A percentile compares a stretch with the other conserved stretches of the same genome.
These are phyloP conservation scores for Yarrowia hollandica DNA, from an alignment of 805 yeast genomes.

Conservation along the genomic window DNA sequence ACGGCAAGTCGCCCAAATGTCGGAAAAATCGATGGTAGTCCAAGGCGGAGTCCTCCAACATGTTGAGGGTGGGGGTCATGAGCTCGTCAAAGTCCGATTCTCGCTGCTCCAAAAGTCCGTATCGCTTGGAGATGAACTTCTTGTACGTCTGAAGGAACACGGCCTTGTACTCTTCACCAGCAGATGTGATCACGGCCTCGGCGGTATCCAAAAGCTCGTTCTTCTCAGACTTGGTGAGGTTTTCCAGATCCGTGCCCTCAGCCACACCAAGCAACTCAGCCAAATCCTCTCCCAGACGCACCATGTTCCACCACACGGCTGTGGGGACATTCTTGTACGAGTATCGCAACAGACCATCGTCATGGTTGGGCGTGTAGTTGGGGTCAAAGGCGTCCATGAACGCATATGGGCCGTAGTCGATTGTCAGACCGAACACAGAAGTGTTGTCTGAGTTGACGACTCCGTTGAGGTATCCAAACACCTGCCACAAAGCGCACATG, in stretches of 20 bases:
- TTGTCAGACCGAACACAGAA: conserved; percentile 78
- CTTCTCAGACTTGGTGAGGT: conserved; percentile 30
- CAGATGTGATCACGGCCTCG: conserved; percentile 63
- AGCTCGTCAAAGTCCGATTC: conserved; percentile 45
- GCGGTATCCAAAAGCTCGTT: conserved; percentile 52
- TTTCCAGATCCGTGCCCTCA: conserved; percentile 49
- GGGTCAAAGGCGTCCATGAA: conserved; percentile 85
- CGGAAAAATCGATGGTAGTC: conserved; percentile 83
- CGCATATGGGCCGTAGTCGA: conserved; percentile 95
- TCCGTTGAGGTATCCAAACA: conserved; percentile 91
- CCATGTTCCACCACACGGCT: conserved; percentile 90
- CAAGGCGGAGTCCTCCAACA: conserved; percentile 59
- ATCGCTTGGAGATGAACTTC: conserved; percentile 57
- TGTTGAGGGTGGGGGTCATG: conserved; percentile 59
- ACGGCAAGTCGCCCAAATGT: conserved; percentile 52
- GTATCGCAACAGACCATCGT: conserved; percentile 70
- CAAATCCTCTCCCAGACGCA: conserved; percentile 78
- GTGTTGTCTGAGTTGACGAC: conserved; percentile 94
- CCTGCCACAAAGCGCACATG: conserved; percentile 81
- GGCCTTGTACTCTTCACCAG: conserved; percentile 64
- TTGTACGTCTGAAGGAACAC: conserved; percentile 61
- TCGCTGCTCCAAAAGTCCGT: conserved; percentile 58
- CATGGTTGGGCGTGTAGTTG: conserved; percentile 83
- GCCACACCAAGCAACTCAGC: conserved; percentile 82
- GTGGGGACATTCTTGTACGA: conserved; percentile 82